Conservation (phyloP, 2,329 filamentous ascomycete genomes). For the Apiospora rasikravindrae region DNA sequence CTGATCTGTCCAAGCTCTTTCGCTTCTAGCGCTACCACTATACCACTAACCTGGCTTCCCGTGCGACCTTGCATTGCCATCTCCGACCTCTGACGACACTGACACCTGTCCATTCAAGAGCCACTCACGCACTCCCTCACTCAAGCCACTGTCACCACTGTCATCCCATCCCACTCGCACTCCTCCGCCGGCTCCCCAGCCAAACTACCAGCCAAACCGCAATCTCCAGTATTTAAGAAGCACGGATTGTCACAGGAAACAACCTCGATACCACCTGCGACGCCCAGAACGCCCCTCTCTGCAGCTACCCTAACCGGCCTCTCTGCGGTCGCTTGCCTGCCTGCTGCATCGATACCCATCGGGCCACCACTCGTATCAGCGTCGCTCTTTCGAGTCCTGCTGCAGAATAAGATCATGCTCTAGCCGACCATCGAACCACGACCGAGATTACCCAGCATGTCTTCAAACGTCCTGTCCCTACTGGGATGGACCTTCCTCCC, state of each 20-base stretch:
- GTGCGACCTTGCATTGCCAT: not conserved
- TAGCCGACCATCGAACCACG: slow-evolving; percentile 4
- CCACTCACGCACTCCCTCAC: not conserved
- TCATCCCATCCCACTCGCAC: slow-evolving; percentile 2
- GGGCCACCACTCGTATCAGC: not conserved
- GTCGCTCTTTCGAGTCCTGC: slow-evolving; percentile 2
- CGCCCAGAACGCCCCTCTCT: slow-evolving; percentile 4
- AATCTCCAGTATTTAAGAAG: slow-evolving; percentile 13
- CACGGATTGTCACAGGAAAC: slow-evolving; percentile 15
- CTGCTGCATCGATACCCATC: not conserved
- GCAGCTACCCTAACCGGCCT: not conserved
- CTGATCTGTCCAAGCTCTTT: not conserved
- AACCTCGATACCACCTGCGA: slow-evolving; percentile 12
- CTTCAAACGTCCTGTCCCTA: slow-evolving; percentile 54
- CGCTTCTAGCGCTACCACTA: not conserved
- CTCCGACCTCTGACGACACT: slow-evolving; percentile 7
- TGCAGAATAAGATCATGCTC: slow-evolving; percentile 2
- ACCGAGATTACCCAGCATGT: slow-evolving; percentile 45
- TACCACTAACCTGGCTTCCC: not conserved
- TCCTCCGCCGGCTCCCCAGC: not conserved
- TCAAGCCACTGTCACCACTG: slow-evolving; percentile 13
- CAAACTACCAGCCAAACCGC: not conserved
- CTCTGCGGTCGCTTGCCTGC: slow-evolving; percentile 1
- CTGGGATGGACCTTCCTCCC: slow-evolving; percentile 64
- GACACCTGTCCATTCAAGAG: slow-evolving; percentile 11